Conservation (phyloP, 768 basidiomycete genomes). For the Leucocoprinus leucothites region DNA sequence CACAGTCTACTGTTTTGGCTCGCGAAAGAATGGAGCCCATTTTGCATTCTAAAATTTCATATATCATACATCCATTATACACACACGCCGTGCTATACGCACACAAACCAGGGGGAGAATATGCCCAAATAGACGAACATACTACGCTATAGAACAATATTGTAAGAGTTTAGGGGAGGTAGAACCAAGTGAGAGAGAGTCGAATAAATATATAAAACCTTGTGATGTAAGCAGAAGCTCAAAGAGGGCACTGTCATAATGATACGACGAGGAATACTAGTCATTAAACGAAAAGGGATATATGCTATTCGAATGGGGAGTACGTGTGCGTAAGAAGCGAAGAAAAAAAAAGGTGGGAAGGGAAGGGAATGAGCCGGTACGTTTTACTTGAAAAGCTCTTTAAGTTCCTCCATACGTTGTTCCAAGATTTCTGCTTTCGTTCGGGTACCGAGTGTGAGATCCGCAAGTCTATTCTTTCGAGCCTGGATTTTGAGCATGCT, state of each 20-base stretch:
- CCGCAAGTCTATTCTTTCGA: slow-evolving; percentile 93
- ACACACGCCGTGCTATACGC: slow-evolving; percentile 9
- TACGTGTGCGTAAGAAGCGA: slow-evolving; percentile 20
- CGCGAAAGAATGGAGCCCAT: slow-evolving; percentile 67
- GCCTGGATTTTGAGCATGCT: slow-evolving; percentile 89
- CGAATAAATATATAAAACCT: neutral
- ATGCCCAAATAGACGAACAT: slow-evolving; percentile 7
- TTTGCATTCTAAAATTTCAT: slow-evolving; percentile 61
- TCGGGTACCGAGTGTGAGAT: slow-evolving; percentile 87
- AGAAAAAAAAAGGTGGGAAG: slow-evolving; percentile 19
- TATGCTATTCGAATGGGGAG: slow-evolving; percentile 24
- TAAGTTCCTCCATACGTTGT: slow-evolving; percentile 85
- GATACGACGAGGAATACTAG: neutral
- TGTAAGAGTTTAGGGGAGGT: neutral
- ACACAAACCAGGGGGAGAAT: neutral
- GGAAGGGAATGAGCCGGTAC: neutral
- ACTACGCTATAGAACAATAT: slow-evolving; percentile 11
- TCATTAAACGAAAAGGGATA: slow-evolving; percentile 8
- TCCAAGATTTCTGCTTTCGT: slow-evolving; percentile 87
- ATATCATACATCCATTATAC: slow-evolving; percentile 2
- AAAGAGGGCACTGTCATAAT: neutral
- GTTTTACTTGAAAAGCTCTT: slow-evolving; percentile 58
- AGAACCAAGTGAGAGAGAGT: neutral
- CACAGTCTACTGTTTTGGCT: slow-evolving; percentile 69
- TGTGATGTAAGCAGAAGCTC: neutral